Conservation (phyloP, 1,284 basidiomycete genomes). For the Stygiomarasmius scandens region DNA sequence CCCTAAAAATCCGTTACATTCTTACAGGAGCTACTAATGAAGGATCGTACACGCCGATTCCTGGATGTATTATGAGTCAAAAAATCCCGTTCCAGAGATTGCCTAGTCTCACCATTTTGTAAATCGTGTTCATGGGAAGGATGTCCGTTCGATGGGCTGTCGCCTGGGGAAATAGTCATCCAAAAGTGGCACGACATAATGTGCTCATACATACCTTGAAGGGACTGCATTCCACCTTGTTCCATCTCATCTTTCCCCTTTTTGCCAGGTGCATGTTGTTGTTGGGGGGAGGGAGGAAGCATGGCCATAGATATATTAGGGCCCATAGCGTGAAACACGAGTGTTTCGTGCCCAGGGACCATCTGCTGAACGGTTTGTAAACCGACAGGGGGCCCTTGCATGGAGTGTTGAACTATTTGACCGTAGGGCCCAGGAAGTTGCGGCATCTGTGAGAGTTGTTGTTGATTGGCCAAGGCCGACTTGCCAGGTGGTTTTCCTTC, state of each 20-base stretch:
- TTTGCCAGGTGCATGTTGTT: not conserved
- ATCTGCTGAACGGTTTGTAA: not conserved
- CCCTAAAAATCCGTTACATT: not conserved
- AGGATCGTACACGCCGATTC: not conserved
- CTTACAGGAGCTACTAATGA: not conserved
- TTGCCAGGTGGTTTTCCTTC: conserved; percentile 36
- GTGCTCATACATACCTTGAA: not conserved
- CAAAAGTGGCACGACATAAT: not conserved
- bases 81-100: not conserved
- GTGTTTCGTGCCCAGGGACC: conserved; percentile 3
- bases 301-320: not conserved
- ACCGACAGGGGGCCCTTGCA: not conserved
- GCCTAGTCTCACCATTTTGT: not conserved
- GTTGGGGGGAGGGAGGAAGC: not conserved
- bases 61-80: not conserved
- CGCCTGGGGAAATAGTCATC: not conserved
- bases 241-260: not conserved
- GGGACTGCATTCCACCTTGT: not conserved
- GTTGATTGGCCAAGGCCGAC: not conserved
- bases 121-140: not conserved
- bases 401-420: conserved; percentile 3
- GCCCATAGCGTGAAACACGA: conserved; percentile 1
- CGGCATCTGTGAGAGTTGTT: not conserved
- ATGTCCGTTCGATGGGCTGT: not conserved
- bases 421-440: not conserved